Conservation (phyloP, 495 filamentous ascomycete genomes). For the Cudoniella acicularis region DNA sequence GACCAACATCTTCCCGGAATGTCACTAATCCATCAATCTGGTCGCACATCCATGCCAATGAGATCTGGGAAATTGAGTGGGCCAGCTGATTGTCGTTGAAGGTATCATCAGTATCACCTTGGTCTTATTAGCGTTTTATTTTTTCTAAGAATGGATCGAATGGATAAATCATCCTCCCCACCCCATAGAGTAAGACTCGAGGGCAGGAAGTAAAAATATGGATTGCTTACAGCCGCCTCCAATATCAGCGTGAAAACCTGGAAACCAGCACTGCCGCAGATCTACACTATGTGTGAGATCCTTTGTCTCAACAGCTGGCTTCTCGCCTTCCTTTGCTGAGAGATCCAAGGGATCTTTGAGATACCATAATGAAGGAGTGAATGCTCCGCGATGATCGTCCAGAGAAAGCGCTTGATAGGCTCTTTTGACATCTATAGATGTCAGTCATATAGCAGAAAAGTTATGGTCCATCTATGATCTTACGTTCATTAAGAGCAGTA, state of each 20-base stretch:
- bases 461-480: not conserved
- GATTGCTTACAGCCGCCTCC: constrained; percentile 56
- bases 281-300: constrained; percentile 41
- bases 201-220: no score
- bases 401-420: constrained; percentile 70
- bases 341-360: not conserved
- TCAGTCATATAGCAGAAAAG: not conserved
- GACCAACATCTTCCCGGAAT: not conserved
- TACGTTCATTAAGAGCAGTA: constrained; percentile 10
- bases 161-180: no score
- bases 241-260: constrained; percentile 61
- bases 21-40: constrained; percentile 6
- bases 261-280: constrained; percentile 71
- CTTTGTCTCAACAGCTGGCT: constrained; percentile 30
- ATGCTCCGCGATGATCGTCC: constrained; percentile 62
- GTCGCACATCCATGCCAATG: constrained; percentile 10
- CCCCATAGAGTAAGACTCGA: no score
- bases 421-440: constrained; percentile 44
- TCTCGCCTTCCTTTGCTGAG: not conserved
- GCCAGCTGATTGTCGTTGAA: not conserved
- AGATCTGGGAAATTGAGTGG: not conserved
- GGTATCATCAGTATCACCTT: not conserved
- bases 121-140: no score
- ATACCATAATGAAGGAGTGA: constrained; percentile 31
- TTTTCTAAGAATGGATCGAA: no score